Conservation (phyloP, 2,329 filamentous ascomycete species). For the Aspergillus pseudoterreus region DNA sequence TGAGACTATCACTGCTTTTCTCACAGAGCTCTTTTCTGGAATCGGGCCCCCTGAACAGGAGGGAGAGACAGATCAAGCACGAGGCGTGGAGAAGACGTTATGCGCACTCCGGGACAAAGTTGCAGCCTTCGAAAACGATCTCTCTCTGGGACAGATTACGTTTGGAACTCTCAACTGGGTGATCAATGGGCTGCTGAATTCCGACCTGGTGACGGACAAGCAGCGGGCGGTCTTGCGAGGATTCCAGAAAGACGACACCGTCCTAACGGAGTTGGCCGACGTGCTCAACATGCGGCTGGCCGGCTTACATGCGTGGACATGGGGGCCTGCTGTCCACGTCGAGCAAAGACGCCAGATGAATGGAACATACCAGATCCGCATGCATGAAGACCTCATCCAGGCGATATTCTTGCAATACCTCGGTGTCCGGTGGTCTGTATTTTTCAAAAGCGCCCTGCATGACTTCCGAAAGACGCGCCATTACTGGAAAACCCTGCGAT, state of each 20-base stretch:
- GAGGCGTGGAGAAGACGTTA: not conserved
- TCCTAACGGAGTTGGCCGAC: conserved; percentile 8
- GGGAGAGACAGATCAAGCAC: not conserved
- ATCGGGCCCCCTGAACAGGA: not conserved
- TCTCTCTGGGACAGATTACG: not conserved
- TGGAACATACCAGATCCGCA: conserved; percentile 8
- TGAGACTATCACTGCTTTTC: not conserved
- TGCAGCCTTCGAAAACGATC: not conserved
- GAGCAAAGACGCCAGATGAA: conserved; percentile 11
- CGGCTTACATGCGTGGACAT: conserved; percentile 9
- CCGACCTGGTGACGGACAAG: conserved; percentile 10
- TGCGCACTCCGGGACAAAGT: conserved; percentile 1
- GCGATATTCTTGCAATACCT: conserved; percentile 12
- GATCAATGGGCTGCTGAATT: conserved; percentile 3
- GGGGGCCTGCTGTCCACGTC: conserved; percentile 6
- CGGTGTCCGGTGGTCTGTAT: conserved; percentile 9
- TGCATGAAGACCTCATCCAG: conserved; percentile 15
- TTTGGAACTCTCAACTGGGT: not conserved
- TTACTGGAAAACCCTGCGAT: conserved; percentile 6
- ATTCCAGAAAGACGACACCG: conserved; percentile 6
- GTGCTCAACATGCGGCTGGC: conserved; percentile 12
- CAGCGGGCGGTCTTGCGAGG: conserved; percentile 8
- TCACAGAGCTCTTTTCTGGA: conserved; percentile 4
- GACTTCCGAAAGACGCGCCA: conserved; percentile 1
- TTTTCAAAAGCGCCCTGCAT: conserved; percentile 4